A percentile compares a stretch with the other conserved stretches of the same genome.
Conservation (phyloP, 2,329 filamentous ascomycete genomes). For the Penicillium sp. region DNA sequence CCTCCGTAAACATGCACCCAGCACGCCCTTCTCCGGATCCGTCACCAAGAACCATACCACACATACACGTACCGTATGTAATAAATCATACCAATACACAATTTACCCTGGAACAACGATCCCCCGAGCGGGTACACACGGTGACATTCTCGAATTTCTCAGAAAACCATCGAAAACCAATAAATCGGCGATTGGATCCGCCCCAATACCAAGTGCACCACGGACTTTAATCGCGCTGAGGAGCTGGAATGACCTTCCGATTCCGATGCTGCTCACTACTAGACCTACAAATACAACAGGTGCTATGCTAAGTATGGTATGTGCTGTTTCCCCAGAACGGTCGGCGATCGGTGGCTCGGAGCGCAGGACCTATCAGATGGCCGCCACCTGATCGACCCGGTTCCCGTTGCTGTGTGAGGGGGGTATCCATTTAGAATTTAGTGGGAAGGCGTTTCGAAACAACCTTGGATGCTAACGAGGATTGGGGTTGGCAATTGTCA, state of each 20-base stretch:
- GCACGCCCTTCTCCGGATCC: constrained; percentile 1
- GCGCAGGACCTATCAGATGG: constrained; percentile 17
- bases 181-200: not conserved
- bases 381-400: constrained; percentile 11
- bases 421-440: not conserved
- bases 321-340: constrained; percentile 9
- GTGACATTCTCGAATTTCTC: not conserved
- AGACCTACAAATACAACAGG: too few species aligned
- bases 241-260: not conserved
- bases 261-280: not conserved
- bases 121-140: constrained; percentile 8
- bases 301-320: too few species aligned
- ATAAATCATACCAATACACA: not conserved
- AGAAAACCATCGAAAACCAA: not conserved
- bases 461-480: not conserved
- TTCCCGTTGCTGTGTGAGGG: not conserved
- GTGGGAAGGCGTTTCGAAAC: not conserved
- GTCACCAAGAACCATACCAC: not conserved
- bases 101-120: not conserved
- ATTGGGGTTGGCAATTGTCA: constrained; percentile 5
- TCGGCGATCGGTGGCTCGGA: constrained; percentile 21
- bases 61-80: not conserved
- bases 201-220: not conserved
- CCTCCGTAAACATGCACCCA: not conserved
- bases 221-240: not conserved